Percentiles rank a stretch among this genome's conserved stretches.
Evolutionary conservation across 2,329 filamentous ascomycete species (phyloP).

Genomic region (Gremmenia infestans): DNA sequence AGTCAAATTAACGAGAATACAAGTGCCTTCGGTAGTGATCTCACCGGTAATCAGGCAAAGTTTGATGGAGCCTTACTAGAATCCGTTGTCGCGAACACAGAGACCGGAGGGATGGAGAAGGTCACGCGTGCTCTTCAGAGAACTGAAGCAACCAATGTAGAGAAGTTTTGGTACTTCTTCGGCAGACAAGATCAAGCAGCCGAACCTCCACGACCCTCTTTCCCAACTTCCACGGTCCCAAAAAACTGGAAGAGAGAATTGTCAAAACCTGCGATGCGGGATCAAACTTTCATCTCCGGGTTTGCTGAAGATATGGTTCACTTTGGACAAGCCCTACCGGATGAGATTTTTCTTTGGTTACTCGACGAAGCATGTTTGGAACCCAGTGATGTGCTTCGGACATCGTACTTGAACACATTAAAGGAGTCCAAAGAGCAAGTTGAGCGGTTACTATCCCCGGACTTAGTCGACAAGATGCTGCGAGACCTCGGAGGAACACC

Average conservation of each 20-base stretch:
- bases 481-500: conserved; percentile 50
- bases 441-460: conserved; percentile 40
- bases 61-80: conserved; percentile 37
- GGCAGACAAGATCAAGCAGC: conserved; percentile 18
- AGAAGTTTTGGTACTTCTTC: conserved; percentile 56
- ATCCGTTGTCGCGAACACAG: conserved; percentile 38
- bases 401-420: conserved; percentile 55
- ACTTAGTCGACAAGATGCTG: conserved; percentile 50
- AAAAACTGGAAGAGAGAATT: conserved; percentile 31
- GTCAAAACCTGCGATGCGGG: conserved; percentile 44
- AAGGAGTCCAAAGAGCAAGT: conserved; percentile 41
- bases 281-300: conserved; percentile 58
- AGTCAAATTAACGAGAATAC: conserved; percentile 22
- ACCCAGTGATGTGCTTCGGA: conserved; percentile 48
- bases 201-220: conserved; percentile 19
- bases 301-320: conserved; percentile 51
- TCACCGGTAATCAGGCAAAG: conserved; percentile 1
- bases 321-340: conserved; percentile 45
- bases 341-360: conserved; percentile 64
- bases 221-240: conserved; percentile 19
- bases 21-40: conserved; percentile 7
- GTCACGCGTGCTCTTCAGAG: conserved; percentile 53
- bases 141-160: conserved; percentile 52
- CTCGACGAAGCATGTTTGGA: conserved; percentile 55
- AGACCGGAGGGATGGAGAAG: conserved; percentile 39